phyloP scores from a whole-genome alignment of 2,329 filamentous ascomycete genomes.

The Trichoderma simmonsii region DNA sequence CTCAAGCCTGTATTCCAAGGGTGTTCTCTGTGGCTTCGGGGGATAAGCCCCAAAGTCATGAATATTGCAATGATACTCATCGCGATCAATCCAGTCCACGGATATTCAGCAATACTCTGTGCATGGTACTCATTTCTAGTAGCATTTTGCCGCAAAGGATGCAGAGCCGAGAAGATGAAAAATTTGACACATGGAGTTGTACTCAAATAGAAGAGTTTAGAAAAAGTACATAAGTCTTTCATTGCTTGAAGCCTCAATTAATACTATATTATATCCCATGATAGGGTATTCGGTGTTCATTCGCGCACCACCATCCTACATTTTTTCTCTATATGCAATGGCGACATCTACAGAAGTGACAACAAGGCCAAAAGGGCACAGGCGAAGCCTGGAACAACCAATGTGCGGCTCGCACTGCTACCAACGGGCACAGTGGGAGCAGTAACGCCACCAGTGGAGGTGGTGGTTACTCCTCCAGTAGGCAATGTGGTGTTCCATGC shows the following conservation, averaged over 20 bases:
- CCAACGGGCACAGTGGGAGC: neutral
- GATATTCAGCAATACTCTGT: neutral
- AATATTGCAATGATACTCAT: neutral
- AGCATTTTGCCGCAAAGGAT: neutral
- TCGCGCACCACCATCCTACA: neutral
- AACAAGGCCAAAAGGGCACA: neutral
- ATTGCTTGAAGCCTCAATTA: neutral
- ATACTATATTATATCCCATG: neutral
- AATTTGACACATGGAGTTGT: too few relatives aligned
- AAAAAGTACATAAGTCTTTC: too few relatives aligned
- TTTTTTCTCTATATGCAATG: neutral
- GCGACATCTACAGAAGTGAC: neutral
- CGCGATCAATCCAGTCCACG: neutral
- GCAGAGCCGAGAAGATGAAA: neutral
- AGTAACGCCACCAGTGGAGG: neutral
- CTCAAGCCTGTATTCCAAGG: neutral
- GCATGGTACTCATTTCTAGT: neutral
- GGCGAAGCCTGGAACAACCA: neutral
- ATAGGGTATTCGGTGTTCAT: neutral
- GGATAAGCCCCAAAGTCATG: neutral
- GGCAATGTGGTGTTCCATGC: neutral
- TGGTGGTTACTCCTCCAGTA: neutral
- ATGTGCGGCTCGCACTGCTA: neutral
- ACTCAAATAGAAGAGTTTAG: too few relatives aligned
- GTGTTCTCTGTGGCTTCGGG: neutral